These are phyloP conservation scores for Pythium guiyangense DNA, from an alignment of 352 stramenopile species.

Conservation along the genomic window DNA sequence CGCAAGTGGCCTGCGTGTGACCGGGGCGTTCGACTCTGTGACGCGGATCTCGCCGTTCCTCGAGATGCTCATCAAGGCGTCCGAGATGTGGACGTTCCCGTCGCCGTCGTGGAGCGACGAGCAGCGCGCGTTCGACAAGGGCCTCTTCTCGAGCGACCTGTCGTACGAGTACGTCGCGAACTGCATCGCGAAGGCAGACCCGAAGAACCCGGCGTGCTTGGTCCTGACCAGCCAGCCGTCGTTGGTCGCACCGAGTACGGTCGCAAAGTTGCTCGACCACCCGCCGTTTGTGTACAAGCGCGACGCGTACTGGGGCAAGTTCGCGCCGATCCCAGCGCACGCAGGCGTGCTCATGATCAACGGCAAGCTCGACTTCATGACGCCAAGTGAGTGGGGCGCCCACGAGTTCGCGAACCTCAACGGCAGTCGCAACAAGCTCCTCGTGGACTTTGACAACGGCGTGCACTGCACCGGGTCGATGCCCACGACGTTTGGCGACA, in stretches of 20 bases:
- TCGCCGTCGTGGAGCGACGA: slow-evolving; percentile 10
- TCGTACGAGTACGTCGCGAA: slow-evolving; percentile 2
- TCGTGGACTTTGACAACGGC: slow-evolving; percentile 21
- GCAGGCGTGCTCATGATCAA: slow-evolving; percentile 23
- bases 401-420: slow-evolving; percentile 16
- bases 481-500: background rate
- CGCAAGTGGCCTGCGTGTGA: too few relatives aligned
- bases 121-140: background rate
- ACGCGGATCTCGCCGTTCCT: slow-evolving; percentile 13
- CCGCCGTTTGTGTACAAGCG: slow-evolving; percentile 16
- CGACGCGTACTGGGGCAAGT: slow-evolving; percentile 24
- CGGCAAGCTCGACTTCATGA: slow-evolving; percentile 21
- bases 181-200: slow-evolving; percentile 13
- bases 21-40: too few relatives aligned
- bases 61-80: slow-evolving; percentile 20
- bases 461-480: slow-evolving; percentile 12
- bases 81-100: slow-evolving; percentile 22
- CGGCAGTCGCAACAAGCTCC: slow-evolving; percentile 7
- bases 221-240: too few relatives aligned
- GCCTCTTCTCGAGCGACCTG: slow-evolving; percentile 9
- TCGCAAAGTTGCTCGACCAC: background rate
- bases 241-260: too few relatives aligned
- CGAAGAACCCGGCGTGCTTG: slow-evolving; percentile 11
- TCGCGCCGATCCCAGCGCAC: slow-evolving; percentile 11
- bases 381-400: background rate